Percentiles rank a stretch among this genome's conserved stretches.
These are phyloP conservation scores for Mycena venus DNA, from an alignment of 768 basidiomycete genomes.

Conservation along the genomic window DNA sequence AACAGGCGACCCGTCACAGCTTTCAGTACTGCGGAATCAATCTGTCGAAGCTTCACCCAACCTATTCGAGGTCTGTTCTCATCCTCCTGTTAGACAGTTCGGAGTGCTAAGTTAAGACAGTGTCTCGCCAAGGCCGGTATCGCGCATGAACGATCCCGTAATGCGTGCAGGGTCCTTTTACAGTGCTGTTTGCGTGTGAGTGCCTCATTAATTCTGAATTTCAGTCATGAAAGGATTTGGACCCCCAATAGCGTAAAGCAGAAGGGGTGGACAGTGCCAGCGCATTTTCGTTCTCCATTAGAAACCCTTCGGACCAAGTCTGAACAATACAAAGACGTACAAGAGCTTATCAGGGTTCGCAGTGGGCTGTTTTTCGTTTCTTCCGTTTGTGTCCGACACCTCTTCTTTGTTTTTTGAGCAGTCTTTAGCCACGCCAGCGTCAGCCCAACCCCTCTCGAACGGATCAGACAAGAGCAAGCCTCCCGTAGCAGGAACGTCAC, in stretches of 20 bases:
- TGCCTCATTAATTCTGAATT: neutral
- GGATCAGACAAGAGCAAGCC: slow-evolving; percentile 19
- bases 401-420: slow-evolving; percentile 58
- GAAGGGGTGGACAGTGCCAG: slow-evolving; percentile 59
- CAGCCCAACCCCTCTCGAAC: neutral
- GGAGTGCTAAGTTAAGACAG: slow-evolving; percentile 33
- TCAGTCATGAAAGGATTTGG: slow-evolving; percentile 15
- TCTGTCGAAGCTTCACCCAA: slow-evolving; percentile 64
- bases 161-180: slow-evolving; percentile 57
- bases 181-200: slow-evolving; percentile 58
- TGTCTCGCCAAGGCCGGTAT: slow-evolving; percentile 47
- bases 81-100: slow-evolving; percentile 9
- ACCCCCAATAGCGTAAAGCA: slow-evolving; percentile 55
- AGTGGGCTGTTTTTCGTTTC: slow-evolving; percentile 56
- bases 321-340: slow-evolving; percentile 47
- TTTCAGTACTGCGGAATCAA: slow-evolving; percentile 57
- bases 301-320: slow-evolving; percentile 44
- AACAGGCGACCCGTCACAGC: slow-evolving; percentile 42
- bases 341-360: slow-evolving; percentile 70
- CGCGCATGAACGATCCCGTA: slow-evolving; percentile 45
- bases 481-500: slow-evolving; percentile 4
- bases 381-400: slow-evolving; percentile 54
- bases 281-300: slow-evolving; percentile 53
- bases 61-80: slow-evolving; percentile 60
- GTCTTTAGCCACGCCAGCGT: slow-evolving; percentile 48